Evolutionary conservation across 2,329 filamentous ascomycete species (phyloP).

Genomic region (Leptographium procerum): DNA sequence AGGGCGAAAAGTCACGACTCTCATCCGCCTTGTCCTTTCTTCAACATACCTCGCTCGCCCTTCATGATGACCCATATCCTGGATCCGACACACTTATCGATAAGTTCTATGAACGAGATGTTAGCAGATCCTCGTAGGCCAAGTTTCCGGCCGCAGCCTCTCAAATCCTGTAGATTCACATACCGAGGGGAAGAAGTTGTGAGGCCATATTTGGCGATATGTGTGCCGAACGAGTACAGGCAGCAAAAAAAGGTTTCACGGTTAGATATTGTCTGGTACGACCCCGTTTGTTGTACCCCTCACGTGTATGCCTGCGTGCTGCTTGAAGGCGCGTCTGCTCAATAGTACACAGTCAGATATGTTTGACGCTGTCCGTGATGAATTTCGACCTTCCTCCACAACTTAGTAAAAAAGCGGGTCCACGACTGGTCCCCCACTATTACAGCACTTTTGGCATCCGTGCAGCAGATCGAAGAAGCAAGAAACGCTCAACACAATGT

Average conservation of each 20-base stretch:
- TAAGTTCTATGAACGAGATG: conserved; percentile 56
- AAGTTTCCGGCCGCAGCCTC: background rate
- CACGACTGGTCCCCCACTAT: background rate
- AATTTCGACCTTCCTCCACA: background rate
- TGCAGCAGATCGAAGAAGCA: background rate
- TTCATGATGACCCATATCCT: conserved; percentile 99
- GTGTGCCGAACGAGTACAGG: background rate
- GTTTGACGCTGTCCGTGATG: background rate
- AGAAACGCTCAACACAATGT: background rate
- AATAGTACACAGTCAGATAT: too few species aligned
- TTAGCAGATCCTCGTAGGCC: background rate
- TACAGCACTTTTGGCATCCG: background rate
- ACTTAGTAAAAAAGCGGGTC: background rate
- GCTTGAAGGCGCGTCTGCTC: background rate
- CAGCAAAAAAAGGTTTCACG: background rate
- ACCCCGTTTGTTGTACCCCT: background rate
- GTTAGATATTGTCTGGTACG: background rate
- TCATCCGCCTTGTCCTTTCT: background rate
- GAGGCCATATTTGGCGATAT: conserved; percentile 45
- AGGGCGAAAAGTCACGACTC: background rate
- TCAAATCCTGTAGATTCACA: conserved; percentile 8
- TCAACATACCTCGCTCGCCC: conserved; percentile 73
- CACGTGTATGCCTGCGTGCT: background rate
- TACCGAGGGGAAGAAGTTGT: conserved; percentile 62
- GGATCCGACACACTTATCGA: conserved; percentile 97